Percentiles rank a stretch among this genome's conserved stretches.
Evolutionary conservation across 257 asterid genomes (phyloP).

Genomic region (Solanum corneliomulleri): DNA sequence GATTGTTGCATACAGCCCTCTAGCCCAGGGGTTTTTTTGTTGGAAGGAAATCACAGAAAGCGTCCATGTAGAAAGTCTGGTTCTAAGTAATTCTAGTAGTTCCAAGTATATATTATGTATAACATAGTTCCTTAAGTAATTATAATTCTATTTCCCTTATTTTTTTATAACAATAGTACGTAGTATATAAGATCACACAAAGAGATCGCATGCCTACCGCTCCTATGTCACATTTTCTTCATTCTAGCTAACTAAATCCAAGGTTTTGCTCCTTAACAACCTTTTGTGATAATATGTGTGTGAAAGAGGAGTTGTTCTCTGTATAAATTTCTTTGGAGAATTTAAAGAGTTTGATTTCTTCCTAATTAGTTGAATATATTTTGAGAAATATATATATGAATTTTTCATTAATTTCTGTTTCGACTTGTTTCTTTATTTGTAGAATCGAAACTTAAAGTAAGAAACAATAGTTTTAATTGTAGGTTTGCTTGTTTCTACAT

Average conservation of each 20-base stretch:
- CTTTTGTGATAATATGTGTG: too few relatives aligned
- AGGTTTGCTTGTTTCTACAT: too few relatives aligned
- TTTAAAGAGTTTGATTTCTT: too few relatives aligned
- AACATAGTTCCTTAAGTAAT: not conserved
- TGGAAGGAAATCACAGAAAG: slow-evolving; percentile 33
- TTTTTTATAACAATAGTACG: not conserved
- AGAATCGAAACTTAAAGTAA: too few relatives aligned
- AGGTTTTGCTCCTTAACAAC: too few relatives aligned
- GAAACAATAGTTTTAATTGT: too few relatives aligned
- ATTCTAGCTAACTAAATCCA: not conserved
- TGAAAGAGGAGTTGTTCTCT: too few relatives aligned
- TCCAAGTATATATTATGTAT: not conserved
- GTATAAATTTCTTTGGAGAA: too few relatives aligned
- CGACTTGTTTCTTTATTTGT: too few relatives aligned
- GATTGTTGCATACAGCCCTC: slow-evolving; percentile 40
- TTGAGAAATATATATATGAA: too few relatives aligned
- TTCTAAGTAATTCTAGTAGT: slow-evolving; percentile 16
- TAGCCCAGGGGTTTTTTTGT: slow-evolving; percentile 46
- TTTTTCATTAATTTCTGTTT: too few relatives aligned
- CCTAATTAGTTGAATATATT: too few relatives aligned
- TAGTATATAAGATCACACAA: not conserved
- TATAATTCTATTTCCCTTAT: not conserved
- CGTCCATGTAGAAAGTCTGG: slow-evolving; percentile 16
- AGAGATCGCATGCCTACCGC: not conserved
- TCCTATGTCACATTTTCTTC: not conserved